Conservation (phyloP, 495 filamentous ascomycete species). For the Annulohypoxylon stygium region DNA sequence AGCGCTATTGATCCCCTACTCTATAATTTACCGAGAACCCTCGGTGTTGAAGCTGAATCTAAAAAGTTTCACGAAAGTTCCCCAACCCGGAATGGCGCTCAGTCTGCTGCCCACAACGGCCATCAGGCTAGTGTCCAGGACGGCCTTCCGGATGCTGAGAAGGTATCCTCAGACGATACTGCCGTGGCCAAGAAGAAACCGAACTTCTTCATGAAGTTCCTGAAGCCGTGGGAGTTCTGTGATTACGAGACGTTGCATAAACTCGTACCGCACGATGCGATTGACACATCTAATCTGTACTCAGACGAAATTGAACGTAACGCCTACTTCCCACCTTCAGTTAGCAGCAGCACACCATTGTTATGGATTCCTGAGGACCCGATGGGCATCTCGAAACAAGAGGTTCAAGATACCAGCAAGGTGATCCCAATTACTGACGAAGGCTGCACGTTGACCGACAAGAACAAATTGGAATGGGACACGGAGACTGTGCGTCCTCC, state of each 20-base stretch:
- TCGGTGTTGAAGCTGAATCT: constrained; percentile 72
- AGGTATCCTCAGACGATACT: constrained; percentile 43
- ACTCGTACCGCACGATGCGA: constrained; percentile 71
- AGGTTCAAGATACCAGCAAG: constrained; percentile 76
- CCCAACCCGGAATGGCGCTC: constrained; percentile 43
- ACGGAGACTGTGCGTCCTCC: constrained; percentile 78
- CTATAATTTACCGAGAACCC: constrained; percentile 78
- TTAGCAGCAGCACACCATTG: constrained; percentile 73
- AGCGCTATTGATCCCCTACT: constrained; percentile 82
- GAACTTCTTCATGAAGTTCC: constrained; percentile 72
- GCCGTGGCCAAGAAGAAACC: constrained; percentile 54
- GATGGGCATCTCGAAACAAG: constrained; percentile 81
- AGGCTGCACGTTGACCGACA: constrained; percentile 82
- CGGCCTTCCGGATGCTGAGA: constrained; percentile 46
- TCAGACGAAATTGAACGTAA: constrained; percentile 69
- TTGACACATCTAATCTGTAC: constrained; percentile 64
- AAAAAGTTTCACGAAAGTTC: constrained; percentile 56
- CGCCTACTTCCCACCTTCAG: constrained; percentile 83
- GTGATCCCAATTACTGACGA: constrained; percentile 88
- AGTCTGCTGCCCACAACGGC: constrained; percentile 44
- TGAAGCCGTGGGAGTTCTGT: constrained; percentile 81
- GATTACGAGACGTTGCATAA: constrained; percentile 79
- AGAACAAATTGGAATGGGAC: constrained; percentile 84
- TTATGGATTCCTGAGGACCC: constrained; percentile 88
- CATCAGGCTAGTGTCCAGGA: constrained; percentile 52